Evolutionary conservation across 2,329 filamentous ascomycete genomes (phyloP), one percentile per base, ranked within the genome.

Genomic region (Colletotrichum liriopes): DNA sequence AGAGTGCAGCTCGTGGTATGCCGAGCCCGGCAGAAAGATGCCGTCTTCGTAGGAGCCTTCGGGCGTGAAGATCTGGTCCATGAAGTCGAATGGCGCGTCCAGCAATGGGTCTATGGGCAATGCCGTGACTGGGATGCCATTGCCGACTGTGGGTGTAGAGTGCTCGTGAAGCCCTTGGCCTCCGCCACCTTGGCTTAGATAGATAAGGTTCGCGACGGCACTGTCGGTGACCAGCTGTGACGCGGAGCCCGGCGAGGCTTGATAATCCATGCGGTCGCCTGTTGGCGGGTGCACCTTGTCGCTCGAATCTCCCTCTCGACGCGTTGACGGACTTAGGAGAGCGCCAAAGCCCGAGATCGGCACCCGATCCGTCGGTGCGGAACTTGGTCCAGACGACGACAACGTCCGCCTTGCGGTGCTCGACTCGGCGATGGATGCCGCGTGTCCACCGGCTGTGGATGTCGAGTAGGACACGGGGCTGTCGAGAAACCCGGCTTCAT

Each of bases 1-100:
- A 1, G 83, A 84, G 66, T 86, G 84, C 1, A 86, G 77, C 52
- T 85, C 84, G 65, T 85, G 83, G 47, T 86, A 87, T 0, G 82
- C 81, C 1, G 85, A 86, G 1, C 85, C 85, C 1, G 85, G 85
- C 3, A 85, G 74, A 69, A 87, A 87, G 26, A 87, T 81, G 61
- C 85, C 84, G 60, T 82, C 81, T 8, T 82, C 81, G 4, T 77
- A 78, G 35, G 76, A 76, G 1, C 79, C 79, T 3, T 81, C 80
- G 0, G 80, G 79, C 0, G 79, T 80, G 29, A 80, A 80, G 18
- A 76, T 74, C 32, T 82, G 80, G 29, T 74, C 73, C 58, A 69
- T 73, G 45, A 74, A 73, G 16, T 74, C 73, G 20, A 73, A 74
- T 1, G 71, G 63, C 18, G 71, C 61, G 26, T 71, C 62, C 35